Percentiles rank a stretch among this genome's conserved stretches.
phyloP scores from a whole-genome alignment of 306 rosid genomes.

The Parietaria judaica region DNA sequence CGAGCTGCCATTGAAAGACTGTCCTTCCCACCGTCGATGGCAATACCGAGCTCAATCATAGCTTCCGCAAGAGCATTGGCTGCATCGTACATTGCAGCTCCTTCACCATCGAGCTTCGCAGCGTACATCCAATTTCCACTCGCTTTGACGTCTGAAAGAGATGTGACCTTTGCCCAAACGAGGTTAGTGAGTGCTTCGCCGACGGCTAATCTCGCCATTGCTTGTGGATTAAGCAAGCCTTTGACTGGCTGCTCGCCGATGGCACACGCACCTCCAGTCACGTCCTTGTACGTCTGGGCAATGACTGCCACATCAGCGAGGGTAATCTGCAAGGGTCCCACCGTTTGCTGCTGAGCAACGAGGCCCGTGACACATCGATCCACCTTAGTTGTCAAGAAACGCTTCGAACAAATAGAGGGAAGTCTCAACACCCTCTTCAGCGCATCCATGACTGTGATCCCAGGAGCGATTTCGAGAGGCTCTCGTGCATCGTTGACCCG shows the following conservation, averaged over 20 bases:
- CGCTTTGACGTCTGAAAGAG: constrained; percentile 84
- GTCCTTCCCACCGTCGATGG: constrained; percentile 93
- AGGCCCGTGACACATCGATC: constrained; percentile 12
- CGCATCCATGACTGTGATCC: constrained; percentile 46
- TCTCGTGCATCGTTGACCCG: constrained; percentile 44
- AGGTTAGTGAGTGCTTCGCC: constrained; percentile 97
- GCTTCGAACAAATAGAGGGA: constrained; percentile 55
- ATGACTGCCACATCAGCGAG: constrained; percentile 84
- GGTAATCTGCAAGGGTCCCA: constrained; percentile 83
- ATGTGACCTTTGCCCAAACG: constrained; percentile 83
- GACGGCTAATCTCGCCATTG: constrained; percentile 92
- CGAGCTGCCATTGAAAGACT: constrained; percentile 94
- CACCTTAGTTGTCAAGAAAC: constrained; percentile 14
- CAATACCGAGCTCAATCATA: constrained; percentile 83
- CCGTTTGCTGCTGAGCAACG: constrained; percentile 89
- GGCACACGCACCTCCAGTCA: constrained; percentile 90
- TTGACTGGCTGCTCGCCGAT: constrained; percentile 92
- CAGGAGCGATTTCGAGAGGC: constrained; percentile 80
- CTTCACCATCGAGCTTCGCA: constrained; percentile 92
- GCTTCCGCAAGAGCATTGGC: constrained; percentile 67
- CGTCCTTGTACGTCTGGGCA: constrained; percentile 59
- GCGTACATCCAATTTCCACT: constrained; percentile 97
- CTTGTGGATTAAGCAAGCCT: constrained; percentile 78
- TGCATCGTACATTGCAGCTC: constrained; percentile 88
- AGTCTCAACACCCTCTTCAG: constrained; percentile 73